Evolutionary conservation across 2,329 filamentous ascomycete genomes (phyloP).

Genomic region (Ascochyta viciae-villosae): DNA sequence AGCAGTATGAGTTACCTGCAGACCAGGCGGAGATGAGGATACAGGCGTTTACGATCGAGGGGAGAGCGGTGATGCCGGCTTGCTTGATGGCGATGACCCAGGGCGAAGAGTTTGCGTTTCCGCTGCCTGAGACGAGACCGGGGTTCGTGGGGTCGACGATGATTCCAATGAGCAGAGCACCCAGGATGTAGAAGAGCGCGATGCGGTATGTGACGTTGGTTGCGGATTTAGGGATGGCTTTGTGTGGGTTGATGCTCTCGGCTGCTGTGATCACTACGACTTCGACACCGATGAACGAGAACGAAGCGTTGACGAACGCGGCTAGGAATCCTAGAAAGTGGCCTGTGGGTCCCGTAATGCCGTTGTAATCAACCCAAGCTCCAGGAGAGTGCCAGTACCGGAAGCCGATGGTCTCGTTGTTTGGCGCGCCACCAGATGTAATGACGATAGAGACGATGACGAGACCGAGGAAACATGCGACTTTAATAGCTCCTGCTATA

Average conservation of each 20-base stretch:
- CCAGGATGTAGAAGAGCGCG: constrained; percentile 53
- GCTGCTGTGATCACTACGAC: constrained; percentile 68
- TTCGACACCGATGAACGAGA: constrained; percentile 55
- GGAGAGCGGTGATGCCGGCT: constrained; percentile 52
- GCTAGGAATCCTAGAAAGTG: constrained; percentile 65
- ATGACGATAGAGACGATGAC: constrained; percentile 33
- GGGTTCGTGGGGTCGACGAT: constrained; percentile 60
- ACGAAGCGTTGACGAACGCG: constrained; percentile 57
- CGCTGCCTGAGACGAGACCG: constrained; percentile 38
- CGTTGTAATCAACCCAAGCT: constrained; percentile 71
- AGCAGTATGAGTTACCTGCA: constrained; percentile 37
- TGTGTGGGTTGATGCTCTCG: constrained; percentile 68
- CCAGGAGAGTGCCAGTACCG: constrained; percentile 71
- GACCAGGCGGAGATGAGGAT: constrained; percentile 38
- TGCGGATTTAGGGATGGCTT: constrained; percentile 68
- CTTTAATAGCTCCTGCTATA: constrained; percentile 50
- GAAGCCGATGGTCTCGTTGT: constrained; percentile 67
- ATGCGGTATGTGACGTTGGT: constrained; percentile 56
- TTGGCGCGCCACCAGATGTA: constrained; percentile 56
- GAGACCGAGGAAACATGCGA: constrained; percentile 48
- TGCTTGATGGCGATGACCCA: constrained; percentile 61
- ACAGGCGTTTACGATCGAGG: constrained; percentile 34
- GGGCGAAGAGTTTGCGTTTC: constrained; percentile 54
- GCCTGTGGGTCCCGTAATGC: constrained; percentile 52
- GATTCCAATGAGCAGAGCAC: constrained; percentile 63